Percentiles rank a stretch among this genome's conserved stretches.
Evolutionary conservation across 2,329 filamentous ascomycete genomes (phyloP).

Genomic region (Passalora sequoiae): DNA sequence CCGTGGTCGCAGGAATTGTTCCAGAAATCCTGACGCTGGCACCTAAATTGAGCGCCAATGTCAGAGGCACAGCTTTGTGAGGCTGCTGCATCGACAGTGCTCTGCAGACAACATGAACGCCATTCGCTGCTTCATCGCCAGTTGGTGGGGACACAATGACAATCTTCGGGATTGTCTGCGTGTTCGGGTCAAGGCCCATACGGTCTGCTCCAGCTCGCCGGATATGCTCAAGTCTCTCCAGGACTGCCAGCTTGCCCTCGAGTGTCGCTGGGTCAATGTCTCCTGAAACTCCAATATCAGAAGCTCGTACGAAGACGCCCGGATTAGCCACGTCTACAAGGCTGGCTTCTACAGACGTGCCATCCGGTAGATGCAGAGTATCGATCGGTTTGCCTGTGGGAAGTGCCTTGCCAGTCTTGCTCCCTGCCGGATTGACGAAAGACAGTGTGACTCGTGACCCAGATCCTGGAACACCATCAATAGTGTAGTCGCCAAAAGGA

Average conservation of each 20-base stretch:
- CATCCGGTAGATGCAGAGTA: slow-evolving; percentile 34
- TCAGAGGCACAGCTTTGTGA: slow-evolving; percentile 42
- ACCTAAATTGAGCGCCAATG: slow-evolving; percentile 41
- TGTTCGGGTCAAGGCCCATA: slow-evolving; percentile 54
- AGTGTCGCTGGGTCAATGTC: slow-evolving; percentile 53
- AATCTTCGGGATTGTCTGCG: slow-evolving; percentile 58
- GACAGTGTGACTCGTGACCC: slow-evolving; percentile 55
- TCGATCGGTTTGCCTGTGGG: slow-evolving; percentile 57
- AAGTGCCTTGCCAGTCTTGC: slow-evolving; percentile 57
- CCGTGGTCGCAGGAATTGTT: slow-evolving; percentile 24
- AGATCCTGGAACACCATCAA: slow-evolving; percentile 60
- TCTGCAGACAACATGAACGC: slow-evolving; percentile 38
- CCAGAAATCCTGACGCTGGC: slow-evolving; percentile 34
- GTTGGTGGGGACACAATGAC: slow-evolving; percentile 45
- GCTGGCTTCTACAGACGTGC: slow-evolving; percentile 46
- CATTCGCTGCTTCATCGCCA: slow-evolving; percentile 6
- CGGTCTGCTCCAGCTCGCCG: slow-evolving; percentile 52
- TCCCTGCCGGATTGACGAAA: slow-evolving; percentile 58
- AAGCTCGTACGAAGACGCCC: slow-evolving; percentile 56
- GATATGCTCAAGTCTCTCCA: slow-evolving; percentile 54
- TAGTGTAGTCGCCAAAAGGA: slow-evolving; percentile 50
- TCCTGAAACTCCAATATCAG: slow-evolving; percentile 48
- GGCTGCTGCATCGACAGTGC: slow-evolving; percentile 43
- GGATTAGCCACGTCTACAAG: slow-evolving; percentile 62
- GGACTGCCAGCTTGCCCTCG: slow-evolving; percentile 44